These are phyloP conservation scores for Passiflora organensis DNA, from an alignment of 345 rosid species.

Conservation along the genomic window DNA sequence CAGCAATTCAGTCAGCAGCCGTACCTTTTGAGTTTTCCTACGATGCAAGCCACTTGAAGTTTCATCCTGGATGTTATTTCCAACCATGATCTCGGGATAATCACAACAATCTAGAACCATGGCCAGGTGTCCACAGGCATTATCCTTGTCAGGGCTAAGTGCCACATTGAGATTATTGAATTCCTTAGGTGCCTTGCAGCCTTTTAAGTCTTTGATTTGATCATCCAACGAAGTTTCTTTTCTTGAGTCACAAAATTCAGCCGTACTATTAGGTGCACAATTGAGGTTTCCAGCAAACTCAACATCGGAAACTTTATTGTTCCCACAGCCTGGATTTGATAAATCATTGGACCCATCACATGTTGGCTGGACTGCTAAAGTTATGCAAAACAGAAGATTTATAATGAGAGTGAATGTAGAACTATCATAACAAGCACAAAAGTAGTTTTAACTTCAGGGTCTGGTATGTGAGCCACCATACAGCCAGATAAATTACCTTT, in stretches of 20 bases:
- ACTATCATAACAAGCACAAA: background rate
- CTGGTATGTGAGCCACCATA: background rate
- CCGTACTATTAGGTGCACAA: constrained; percentile 11
- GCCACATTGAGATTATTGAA: constrained; percentile 29
- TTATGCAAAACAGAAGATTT: constrained; percentile 25
- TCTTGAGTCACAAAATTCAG: constrained; percentile 14
- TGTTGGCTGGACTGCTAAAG: no score
- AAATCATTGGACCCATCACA: no score
- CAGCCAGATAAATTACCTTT: constrained; percentile 29
- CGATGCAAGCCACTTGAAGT: constrained; percentile 42
- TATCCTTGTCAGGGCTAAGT: constrained; percentile 24
- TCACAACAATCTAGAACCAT: constrained; percentile 35
- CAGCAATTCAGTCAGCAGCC: constrained; percentile 71
- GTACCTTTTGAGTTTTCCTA: constrained; percentile 59
- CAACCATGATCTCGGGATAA: constrained; percentile 30
- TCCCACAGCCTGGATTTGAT: constrained; percentile 14
- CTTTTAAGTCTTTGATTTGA: constrained; percentile 15
- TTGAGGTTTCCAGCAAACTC: constrained; percentile 16
- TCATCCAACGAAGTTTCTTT: constrained; percentile 23
- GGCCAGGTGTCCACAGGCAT: constrained; percentile 22
- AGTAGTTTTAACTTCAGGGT: constrained; percentile 9
- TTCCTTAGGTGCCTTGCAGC: constrained; percentile 21
- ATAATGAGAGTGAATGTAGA: constrained; percentile 12
- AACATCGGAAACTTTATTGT: constrained; percentile 22
- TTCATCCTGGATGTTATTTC: constrained; percentile 22